Conservation (phyloP, 1,284 basidiomycete genomes). For the Rhizopogon parksii region DNA sequence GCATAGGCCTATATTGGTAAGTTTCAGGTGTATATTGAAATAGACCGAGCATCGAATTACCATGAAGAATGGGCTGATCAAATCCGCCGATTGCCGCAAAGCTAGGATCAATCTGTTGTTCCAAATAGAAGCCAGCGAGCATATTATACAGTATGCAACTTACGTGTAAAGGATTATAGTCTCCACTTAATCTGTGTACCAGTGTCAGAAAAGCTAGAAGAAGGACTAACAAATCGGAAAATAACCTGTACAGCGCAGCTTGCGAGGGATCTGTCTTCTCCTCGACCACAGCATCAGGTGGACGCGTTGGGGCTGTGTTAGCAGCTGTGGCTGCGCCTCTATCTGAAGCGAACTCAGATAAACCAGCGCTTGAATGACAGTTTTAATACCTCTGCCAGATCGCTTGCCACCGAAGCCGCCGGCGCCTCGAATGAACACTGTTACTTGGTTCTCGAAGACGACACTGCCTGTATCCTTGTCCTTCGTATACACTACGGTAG, state of each 20-base stretch:
- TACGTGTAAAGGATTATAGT: slow-evolving; percentile 88
- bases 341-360: slow-evolving; percentile 42
- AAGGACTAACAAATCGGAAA: neutral
- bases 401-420: slow-evolving; percentile 96
- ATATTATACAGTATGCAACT: slow-evolving; percentile 18
- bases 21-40: neutral
- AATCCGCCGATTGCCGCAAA: slow-evolving; percentile 96
- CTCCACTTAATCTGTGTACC: slow-evolving; percentile 67
- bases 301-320: slow-evolving; percentile 78
- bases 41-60: slow-evolving; percentile 23
- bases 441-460: slow-evolving; percentile 91
- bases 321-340: slow-evolving; percentile 84
- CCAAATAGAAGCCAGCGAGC: neutral
- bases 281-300: slow-evolving; percentile 80
- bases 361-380: neutral
- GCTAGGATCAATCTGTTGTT: slow-evolving; percentile 76
- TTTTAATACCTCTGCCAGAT: slow-evolving; percentile 58
- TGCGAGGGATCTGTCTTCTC: slow-evolving; percentile 81
- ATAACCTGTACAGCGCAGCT: slow-evolving; percentile 84
- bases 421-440: slow-evolving; percentile 88
- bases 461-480: slow-evolving; percentile 75
- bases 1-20: slow-evolving; percentile 60
- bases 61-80: slow-evolving; percentile 81
- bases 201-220: slow-evolving; percentile 1
- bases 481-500: slow-evolving; percentile 70